Conservation (phyloP, 257 asterid species). For the Forsythia suspensa region DNA sequence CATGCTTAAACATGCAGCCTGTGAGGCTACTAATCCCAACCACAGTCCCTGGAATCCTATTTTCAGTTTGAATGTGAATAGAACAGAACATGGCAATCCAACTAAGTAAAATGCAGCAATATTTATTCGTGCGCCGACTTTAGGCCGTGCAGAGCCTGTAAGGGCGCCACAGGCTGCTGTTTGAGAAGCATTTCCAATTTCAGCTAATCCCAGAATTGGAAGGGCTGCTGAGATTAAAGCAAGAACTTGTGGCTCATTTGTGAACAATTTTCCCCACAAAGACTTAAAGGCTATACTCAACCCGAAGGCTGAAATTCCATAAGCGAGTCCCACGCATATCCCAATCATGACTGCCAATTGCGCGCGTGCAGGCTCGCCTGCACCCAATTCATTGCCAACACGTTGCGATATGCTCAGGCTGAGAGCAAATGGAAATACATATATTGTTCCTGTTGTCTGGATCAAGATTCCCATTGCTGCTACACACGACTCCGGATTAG, state of each 20-base stretch:
- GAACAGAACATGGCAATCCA: constrained; percentile 69
- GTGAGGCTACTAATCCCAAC: constrained; percentile 77
- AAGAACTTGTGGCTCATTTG: constrained; percentile 55
- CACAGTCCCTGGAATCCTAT: constrained; percentile 72
- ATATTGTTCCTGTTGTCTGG: constrained; percentile 61
- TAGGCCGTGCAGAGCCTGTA: constrained; percentile 82
- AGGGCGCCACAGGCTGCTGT: constrained; percentile 78
- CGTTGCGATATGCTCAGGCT: constrained; percentile 69
- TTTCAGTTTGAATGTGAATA: constrained; percentile 54
- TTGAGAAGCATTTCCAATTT: constrained; percentile 72
- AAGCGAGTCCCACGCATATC: constrained; percentile 29
- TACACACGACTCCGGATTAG: constrained; percentile 62
- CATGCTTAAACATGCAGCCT: constrained; percentile 49
- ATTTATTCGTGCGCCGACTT: constrained; percentile 64
- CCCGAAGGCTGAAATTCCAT: constrained; percentile 54
- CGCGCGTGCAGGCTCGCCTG: constrained; percentile 56
- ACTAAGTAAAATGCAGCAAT: constrained; percentile 75
- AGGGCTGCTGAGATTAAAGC: constrained; percentile 48
- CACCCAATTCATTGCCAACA: constrained; percentile 76
- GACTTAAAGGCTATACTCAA: constrained; percentile 43
- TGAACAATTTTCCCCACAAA: constrained; percentile 60
- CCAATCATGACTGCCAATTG: constrained; percentile 54
- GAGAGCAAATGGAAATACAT: constrained; percentile 62
- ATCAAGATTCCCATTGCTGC: constrained; percentile 83
- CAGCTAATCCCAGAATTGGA: constrained; percentile 73